Evolutionary conservation across 2,329 filamentous ascomycete species (phyloP).

Genomic region (Ampelomyces quisqualis): DNA sequence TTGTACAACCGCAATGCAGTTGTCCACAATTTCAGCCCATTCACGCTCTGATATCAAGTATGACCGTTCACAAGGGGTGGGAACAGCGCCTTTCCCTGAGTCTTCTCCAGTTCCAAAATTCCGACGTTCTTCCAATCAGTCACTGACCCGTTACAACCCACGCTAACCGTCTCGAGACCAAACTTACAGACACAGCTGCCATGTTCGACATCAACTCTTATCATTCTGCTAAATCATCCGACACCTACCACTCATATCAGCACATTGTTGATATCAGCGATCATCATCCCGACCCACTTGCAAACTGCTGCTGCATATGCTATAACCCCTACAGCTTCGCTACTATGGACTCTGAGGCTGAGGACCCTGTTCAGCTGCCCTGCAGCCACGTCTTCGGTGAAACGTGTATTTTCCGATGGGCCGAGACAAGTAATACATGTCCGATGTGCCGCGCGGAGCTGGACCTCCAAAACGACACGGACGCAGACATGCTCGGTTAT

Average conservation of each 20-base stretch:
- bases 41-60: too few relatives aligned
- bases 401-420: conserved; percentile 16
- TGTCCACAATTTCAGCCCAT: too few relatives aligned
- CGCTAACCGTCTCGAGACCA: neutral
- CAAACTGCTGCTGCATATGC: conserved; percentile 15
- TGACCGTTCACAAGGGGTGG: too few relatives aligned
- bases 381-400: conserved; percentile 21
- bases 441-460: conserved; percentile 14
- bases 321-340: conserved; percentile 10
- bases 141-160: neutral
- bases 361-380: conserved; percentile 12
- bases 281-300: conserved; percentile 3
- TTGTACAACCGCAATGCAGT: too few relatives aligned
- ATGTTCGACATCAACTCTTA: neutral
- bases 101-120: neutral
- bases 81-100: too few relatives aligned
- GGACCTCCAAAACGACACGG: neutral
- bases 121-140: neutral
- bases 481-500: neutral
- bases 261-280: too few relatives aligned
- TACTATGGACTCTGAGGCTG: conserved; percentile 4
- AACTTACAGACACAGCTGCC: neutral
- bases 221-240: too few relatives aligned
- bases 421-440: conserved; percentile 11
- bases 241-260: too few relatives aligned